Evolutionary conservation across 2,329 filamentous ascomycete species (phyloP), one percentile per base, ranked within the genome.

Genomic region (Purpureocillium takamizusanense): DNA sequence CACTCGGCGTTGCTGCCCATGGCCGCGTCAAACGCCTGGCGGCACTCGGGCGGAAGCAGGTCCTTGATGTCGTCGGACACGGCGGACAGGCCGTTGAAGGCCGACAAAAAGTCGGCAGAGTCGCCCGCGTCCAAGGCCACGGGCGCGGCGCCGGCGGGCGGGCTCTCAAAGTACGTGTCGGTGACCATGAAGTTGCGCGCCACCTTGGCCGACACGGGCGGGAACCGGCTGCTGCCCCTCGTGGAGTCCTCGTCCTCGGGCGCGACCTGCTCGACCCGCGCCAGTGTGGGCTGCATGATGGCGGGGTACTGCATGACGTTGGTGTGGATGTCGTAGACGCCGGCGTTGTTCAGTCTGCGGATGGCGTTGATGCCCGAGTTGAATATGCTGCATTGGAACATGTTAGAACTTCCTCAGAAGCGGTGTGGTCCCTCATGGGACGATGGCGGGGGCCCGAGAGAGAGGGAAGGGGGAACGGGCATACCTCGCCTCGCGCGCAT

Each of bases 291-390:
- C 59, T 98, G 92, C 75, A 88, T 94, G 53, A 74, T 83, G 45
- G 78, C 77, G 0, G 92, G 90, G 55, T 84, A 94, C 55, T 92
- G 86, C 74, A 95, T 83, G 42, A 75, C 64, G 59, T 98, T 98
- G 38, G 92, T 97, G 64, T 97, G 89, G 18, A 90, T 80, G 52
- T 98, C 89, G 61, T 97, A 97, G 38, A 90, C 75, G 35, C 92
- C 92, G 17, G 75, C 64, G 8, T 82, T 69, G 48, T 84, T 92
- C 32, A 72, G 65, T 43, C 74, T 75, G 39, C 92, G 83, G 38
- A 80, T 69, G 13, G 74, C 72, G 27, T 79, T 74, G 42, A 97
- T 74, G 14, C 72, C 67, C 15, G 83, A 74, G 61, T 97, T 98
- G 68, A 92, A 97, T 35, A 79, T 79, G 57, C 90, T 95, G 44